Conservation (phyloP, 306 rosid species). For the Lathyrus tuberosus region DNA sequence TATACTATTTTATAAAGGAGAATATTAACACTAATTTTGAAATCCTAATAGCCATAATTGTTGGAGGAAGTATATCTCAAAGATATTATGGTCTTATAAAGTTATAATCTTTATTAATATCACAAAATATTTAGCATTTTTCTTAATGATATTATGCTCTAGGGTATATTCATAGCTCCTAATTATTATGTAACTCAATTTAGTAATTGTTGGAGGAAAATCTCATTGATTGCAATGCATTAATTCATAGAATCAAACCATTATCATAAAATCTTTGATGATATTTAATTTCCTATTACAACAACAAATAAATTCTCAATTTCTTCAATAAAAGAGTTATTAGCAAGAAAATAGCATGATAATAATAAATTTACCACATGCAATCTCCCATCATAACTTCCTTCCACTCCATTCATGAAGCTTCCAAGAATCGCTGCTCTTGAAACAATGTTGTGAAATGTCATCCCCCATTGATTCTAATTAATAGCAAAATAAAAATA, state of each 20-base stretch:
- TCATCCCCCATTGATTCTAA: slow-evolving; percentile 53
- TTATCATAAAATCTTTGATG: neutral
- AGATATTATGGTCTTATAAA: too few species aligned
- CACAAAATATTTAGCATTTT: too few species aligned
- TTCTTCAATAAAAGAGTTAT: neutral
- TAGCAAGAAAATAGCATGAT: neutral
- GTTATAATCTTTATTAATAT: too few species aligned
- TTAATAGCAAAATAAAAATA: slow-evolving; percentile 10
- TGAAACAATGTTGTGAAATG: slow-evolving; percentile 53
- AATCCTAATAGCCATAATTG: too few species aligned
- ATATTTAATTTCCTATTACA: neutral
- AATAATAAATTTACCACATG: slow-evolving; percentile 53
- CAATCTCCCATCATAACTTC: slow-evolving; percentile 48
- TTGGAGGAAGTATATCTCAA: too few species aligned
- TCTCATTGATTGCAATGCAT: slow-evolving; percentile 7
- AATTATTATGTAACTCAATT: neutral
- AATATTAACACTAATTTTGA: too few species aligned
- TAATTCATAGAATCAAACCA: neutral
- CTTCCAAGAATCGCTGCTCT: slow-evolving; percentile 42
- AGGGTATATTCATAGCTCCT: too few species aligned
- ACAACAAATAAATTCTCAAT: neutral
- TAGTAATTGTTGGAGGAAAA: neutral
- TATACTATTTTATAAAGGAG: too few species aligned
- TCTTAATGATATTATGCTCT: too few species aligned
- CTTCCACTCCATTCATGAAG: slow-evolving; percentile 41